Conservation (phyloP, 75 land plant species). For the Cupressus sempervirens region DNA sequence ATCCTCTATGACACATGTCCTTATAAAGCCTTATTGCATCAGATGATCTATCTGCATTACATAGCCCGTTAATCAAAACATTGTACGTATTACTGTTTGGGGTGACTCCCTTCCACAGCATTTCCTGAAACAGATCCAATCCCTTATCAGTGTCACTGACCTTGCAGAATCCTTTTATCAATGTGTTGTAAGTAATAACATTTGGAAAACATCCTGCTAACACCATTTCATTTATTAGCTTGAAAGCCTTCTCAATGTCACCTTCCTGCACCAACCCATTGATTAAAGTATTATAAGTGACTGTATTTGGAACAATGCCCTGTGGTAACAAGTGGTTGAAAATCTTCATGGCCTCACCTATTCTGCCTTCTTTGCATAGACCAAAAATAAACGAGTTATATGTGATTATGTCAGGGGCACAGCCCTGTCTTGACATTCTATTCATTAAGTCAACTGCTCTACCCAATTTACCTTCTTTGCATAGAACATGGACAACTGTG, state of each 20-base stretch:
- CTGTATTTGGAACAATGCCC: constrained; percentile 55
- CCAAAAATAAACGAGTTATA: constrained; percentile 57
- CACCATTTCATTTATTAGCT: constrained; percentile 56
- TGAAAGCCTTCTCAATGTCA: constrained; percentile 37
- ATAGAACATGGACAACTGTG: constrained; percentile 47
- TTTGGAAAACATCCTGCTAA: constrained; percentile 45
- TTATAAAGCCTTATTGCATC: constrained; percentile 42
- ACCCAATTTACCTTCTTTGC: constrained; percentile 33
- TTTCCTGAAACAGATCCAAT: constrained; percentile 46
- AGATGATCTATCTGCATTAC: constrained; percentile 35
- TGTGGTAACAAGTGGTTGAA: constrained; percentile 40
- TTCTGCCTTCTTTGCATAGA: constrained; percentile 31
- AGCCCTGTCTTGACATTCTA: constrained; percentile 46
- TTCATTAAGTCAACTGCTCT: constrained; percentile 37
- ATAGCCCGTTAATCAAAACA: constrained; percentile 53
- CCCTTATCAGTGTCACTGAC: constrained; percentile 47
- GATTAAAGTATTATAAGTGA: constrained; percentile 63
- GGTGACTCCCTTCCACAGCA: constrained; percentile 35
- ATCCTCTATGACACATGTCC: constrained; percentile 48
- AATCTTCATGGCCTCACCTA: constrained; percentile 44
- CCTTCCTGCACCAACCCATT: constrained; percentile 40
- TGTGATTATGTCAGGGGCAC: constrained; percentile 50
- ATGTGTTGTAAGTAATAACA: constrained; percentile 51
- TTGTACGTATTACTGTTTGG: constrained; percentile 55
- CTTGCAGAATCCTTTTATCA: constrained; percentile 60